Conservation (phyloP, 1,284 basidiomycete genomes). For the Amylostereum areolatum region DNA sequence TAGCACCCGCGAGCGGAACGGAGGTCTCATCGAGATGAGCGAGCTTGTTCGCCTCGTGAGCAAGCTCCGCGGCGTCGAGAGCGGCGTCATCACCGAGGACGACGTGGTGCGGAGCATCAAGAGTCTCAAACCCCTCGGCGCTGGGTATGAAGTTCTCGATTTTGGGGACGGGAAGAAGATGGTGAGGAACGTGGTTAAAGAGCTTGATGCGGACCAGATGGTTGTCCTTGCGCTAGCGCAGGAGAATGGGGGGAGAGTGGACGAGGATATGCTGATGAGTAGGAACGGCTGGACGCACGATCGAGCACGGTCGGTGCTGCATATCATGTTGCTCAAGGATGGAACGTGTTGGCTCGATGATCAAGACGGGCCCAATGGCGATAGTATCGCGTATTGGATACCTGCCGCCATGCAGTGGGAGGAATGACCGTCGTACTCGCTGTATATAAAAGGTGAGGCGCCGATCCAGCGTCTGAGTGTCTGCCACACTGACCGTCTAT, state of each 20-base stretch:
- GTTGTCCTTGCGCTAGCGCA: conserved; percentile 72
- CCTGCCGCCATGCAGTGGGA: conserved; percentile 82
- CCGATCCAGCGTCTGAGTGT: too few relatives aligned
- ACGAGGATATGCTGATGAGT: conserved; percentile 50
- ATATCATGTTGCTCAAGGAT: conserved; percentile 86
- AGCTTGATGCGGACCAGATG: conserved; percentile 80
- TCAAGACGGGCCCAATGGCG: conserved; percentile 51
- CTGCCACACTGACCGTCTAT: too few relatives aligned
- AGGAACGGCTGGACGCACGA: conserved; percentile 75
- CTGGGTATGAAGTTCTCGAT: conserved; percentile 84
- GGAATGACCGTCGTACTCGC: too few relatives aligned
- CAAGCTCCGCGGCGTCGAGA: conserved; percentile 65
- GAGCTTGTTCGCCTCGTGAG: conserved; percentile 80
- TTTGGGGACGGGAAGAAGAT: conserved; percentile 60
- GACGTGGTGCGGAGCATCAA: conserved; percentile 86
- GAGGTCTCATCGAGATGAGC: conserved; percentile 85
- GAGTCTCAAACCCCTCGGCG: conserved; percentile 80
- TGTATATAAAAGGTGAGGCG: too few relatives aligned
- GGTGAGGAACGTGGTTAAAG: conserved; percentile 69
- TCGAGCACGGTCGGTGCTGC: conserved; percentile 71
- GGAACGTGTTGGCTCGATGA: conserved; percentile 95
- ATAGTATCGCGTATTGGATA: conserved; percentile 72
- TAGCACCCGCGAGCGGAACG: conserved; percentile 81
- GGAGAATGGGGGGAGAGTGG: conserved; percentile 58
- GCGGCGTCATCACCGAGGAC: conserved; percentile 68